Base-by-base conservation (phyloP, 139 green algal species). In the Chlamydomonas incerta region DNA sequence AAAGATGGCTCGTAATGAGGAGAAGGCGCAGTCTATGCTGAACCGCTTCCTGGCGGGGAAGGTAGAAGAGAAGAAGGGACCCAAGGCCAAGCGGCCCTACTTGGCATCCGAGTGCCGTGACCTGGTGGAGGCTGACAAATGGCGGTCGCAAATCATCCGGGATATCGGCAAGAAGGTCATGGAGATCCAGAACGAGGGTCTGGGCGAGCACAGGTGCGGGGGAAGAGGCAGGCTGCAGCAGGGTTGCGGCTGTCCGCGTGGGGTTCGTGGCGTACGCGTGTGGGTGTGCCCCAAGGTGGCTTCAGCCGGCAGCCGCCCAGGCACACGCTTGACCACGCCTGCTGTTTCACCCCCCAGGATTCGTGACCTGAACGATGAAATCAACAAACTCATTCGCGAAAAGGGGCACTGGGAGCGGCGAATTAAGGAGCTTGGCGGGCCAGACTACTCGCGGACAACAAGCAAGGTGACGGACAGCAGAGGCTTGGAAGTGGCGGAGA, bases 361-460 rank as follows among this genome's bases (percentile, higher is more conserved):
- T 20, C 95, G 98, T 11, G 98, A 99, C 81, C 88, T 99, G 15
- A 99, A 99, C 80, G 98, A 99, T 76, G 98, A 99, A 72, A 99
- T 99, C 91, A 99, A 99, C 93, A 99, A 99, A 89, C 93, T 99
- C 0, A 98, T 99, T 2, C 90, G 97, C 3, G 98, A 99, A 72
- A 99, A 99, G 86, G 94, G 93, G 35, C 96, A 99, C 91, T 99
- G 98, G 98, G 98, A 99, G 90, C 90, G 89, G 35, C 93, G 96
- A 15, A 99, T 99, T 50, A 90, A 98, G 33, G 94, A 99, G 90
- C 93, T 99, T 28, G 98, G 97, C 0, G 98, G 98, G 0, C 97
- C 97, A 21, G 94, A 99, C 89, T 99, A 99, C 80, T 91, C 91
- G 37, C 95, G 95, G 80, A 89, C 87, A 15, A 95, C 88, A 0